Evolutionary conservation across 495 filamentous ascomycete genomes (phyloP), one percentile per base, ranked within the genome.

Genomic region (Pyronema domesticum): DNA sequence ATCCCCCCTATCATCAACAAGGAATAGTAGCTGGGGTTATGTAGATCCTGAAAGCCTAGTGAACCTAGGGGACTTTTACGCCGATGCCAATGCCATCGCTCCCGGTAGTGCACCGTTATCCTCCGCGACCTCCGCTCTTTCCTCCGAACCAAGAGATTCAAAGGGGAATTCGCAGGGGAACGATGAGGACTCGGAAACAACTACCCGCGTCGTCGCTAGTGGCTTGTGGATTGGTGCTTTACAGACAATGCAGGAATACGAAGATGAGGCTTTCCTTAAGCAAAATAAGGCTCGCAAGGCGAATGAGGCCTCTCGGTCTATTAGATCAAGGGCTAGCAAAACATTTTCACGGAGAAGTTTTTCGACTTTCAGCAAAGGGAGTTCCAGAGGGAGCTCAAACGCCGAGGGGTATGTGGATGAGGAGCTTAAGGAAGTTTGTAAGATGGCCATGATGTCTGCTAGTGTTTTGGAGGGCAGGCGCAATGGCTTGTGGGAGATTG

Each of bases 381-480:
- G 47, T 34, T n/a, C 11, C 36, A 50, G 13, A 34, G 3, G 11
- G 5, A 50, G 30, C 47, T 35, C 23, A 8, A 35, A 50, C 30
- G 23, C 47, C 19, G 47, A 50, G 30, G 47, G 47, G 23, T 36
- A 50, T 35, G 30, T 50, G 11, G 47, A 50, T 50, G 11, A 36
- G 19, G 47, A 50, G 19, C 30, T 50, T 13, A 13, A 34, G 10
- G 47, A 50, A 3, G 47, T 17, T 35, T 50, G 47, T 17, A 50
- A 36, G 30, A 35, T 50, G 47, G 47, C 47, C 10, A 13, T 50
- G 47, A 50, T 50, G 47, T 35, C 23, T 47, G 18, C n/a, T n/a
- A 47, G 45, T 23, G 45, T 15, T 14, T 3, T 15, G 10, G 45
- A 23, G 14, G 17, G 17, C 45, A 15, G 18, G 7, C 18, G 45